These are phyloP conservation scores for Yarrowia divulgata DNA, from an alignment of 805 yeast genomes.

Conservation along the genomic window DNA sequence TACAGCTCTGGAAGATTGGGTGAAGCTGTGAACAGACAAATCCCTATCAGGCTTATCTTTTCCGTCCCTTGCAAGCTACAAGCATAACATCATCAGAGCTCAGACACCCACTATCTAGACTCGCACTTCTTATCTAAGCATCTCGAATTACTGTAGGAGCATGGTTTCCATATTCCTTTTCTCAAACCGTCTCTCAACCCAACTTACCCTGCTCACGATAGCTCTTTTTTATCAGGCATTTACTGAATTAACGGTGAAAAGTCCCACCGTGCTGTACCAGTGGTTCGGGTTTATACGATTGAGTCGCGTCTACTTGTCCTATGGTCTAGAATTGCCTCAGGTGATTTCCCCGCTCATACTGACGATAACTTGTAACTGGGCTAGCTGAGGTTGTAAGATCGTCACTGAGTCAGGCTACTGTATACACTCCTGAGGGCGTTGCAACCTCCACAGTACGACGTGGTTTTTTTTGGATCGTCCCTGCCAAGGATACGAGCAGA, in stretches of 20 bases:
- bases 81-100: background rate
- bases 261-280: too few relatives aligned
- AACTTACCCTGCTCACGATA: slow-evolving; percentile 3
- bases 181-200: background rate
- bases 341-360: slow-evolving; percentile 1
- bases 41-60: background rate
- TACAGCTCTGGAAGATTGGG: too few relatives aligned
- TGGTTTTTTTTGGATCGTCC: too few relatives aligned
- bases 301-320: too few relatives aligned
- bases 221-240: slow-evolving; percentile 8
- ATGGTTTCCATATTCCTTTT: background rate
- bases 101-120: background rate
- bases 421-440: background rate
- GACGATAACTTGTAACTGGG: background rate
- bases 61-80: background rate
- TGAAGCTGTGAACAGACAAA: background rate
- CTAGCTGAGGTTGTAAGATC: background rate
- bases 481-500: background rate
- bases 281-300: too few relatives aligned
- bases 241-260: background rate
- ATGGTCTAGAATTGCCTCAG: background rate
- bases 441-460: too few relatives aligned
- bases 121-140: too few relatives aligned
- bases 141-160: background rate
- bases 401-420: too few relatives aligned